These are phyloP conservation scores for Pestalotiopsis sp. DNA, from an alignment of 2,329 filamentous ascomycete species.

Conservation along the genomic window DNA sequence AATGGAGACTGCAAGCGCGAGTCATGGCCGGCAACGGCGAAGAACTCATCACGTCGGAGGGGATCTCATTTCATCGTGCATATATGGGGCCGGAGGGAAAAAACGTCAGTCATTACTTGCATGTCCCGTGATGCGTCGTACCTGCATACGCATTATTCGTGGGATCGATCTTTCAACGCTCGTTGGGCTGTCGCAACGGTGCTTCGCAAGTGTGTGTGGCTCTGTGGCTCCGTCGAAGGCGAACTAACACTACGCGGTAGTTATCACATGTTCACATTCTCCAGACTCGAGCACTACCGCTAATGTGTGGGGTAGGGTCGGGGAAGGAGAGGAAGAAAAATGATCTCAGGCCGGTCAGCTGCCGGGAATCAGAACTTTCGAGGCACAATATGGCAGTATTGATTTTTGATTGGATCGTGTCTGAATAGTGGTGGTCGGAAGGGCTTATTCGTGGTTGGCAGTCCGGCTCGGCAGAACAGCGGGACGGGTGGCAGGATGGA, in stretches of 20 bases:
- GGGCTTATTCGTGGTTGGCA: not conserved
- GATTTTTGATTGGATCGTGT: not conserved
- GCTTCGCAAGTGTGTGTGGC: not conserved
- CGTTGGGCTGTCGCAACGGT: not conserved
- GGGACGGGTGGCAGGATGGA: not conserved
- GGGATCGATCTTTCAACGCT: not conserved
- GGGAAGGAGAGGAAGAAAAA: not conserved
- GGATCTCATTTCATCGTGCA: not conserved
- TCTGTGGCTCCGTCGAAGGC: not conserved
- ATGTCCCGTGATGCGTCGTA: not conserved
- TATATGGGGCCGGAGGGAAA: not conserved
- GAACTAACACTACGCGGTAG: not conserved
- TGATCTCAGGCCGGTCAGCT: not conserved
- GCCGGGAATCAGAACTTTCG: not conserved
- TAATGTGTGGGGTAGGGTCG: not conserved
- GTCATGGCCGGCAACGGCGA: not conserved
- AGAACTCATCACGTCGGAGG: not conserved
- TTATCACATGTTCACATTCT: not conserved
- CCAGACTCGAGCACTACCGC: not conserved
- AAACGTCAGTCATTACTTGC: not conserved
- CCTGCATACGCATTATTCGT: not conserved
- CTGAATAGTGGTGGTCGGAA: not conserved
- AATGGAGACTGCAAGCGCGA: not conserved
- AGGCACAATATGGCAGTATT: not conserved
- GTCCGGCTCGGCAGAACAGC: not conserved